Evolutionary conservation across 1,139 yeast genomes (phyloP).

Genomic region (Kodamaea suecica): DNA sequence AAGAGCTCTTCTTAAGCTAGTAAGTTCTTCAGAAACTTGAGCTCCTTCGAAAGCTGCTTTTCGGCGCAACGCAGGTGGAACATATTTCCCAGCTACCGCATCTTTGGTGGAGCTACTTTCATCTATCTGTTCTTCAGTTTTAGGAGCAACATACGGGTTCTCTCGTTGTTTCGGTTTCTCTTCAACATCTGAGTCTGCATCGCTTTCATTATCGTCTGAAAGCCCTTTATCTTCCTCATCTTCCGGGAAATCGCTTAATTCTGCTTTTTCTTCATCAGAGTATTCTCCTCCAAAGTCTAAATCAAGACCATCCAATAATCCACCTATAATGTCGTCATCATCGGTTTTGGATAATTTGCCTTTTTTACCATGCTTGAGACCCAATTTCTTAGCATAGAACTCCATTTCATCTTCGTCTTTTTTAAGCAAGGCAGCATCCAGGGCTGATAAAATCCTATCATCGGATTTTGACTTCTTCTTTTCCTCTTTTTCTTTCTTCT

Average conservation of each 20-base stretch:
- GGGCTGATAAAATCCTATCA: constrained; percentile 24
- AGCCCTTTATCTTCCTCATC: constrained; percentile 21
- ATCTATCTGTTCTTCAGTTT: constrained; percentile 10
- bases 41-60: constrained; percentile 40
- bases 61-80: constrained; percentile 82
- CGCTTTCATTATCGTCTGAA: constrained; percentile 27
- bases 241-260: constrained; percentile 6
- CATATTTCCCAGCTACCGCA: constrained; percentile 42
- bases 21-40: constrained; percentile 46
- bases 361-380: constrained; percentile 54
- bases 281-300: constrained; percentile 40
- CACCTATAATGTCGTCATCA: constrained; percentile 70
- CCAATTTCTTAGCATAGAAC: constrained; percentile 80
- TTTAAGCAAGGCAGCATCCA: constrained; percentile 44
- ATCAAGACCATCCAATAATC: constrained; percentile 74
- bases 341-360: constrained; percentile 44
- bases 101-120: constrained; percentile 7
- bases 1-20: constrained; percentile 54
- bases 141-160: constrained; percentile 87
- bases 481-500: constrained; percentile 13
- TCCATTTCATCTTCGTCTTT: constrained; percentile 77
- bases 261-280: constrained; percentile 9
- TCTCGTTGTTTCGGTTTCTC: constrained; percentile 45
- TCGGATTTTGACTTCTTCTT: constrained; percentile 5
- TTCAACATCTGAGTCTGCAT: constrained; percentile 24